phyloP scores from a whole-genome alignment of 805 yeast species.

The Priceomyces carsonii region DNA sequence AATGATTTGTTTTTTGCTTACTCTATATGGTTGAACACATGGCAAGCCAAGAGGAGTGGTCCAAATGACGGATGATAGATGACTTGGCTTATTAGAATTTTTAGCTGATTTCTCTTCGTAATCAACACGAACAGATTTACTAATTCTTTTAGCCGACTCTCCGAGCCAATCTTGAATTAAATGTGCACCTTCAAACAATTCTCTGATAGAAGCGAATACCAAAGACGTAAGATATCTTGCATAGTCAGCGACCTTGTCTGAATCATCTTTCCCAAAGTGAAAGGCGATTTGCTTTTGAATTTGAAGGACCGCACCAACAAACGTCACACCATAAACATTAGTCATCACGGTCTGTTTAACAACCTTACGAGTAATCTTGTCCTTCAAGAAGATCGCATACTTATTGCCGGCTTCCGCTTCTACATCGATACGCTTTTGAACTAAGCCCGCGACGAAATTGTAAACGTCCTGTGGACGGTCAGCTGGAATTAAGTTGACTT shows the following conservation, averaged over 20 bases:
- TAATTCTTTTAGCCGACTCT: slow-evolving; percentile 76
- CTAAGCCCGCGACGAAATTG: slow-evolving; percentile 65
- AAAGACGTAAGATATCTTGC: slow-evolving; percentile 67
- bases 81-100: slow-evolving; percentile 53
- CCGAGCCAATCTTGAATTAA: slow-evolving; percentile 96
- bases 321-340: slow-evolving; percentile 95
- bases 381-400: slow-evolving; percentile 55
- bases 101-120: slow-evolving; percentile 43
- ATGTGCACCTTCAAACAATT: slow-evolving; percentile 90
- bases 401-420: slow-evolving; percentile 57
- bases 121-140: slow-evolving; percentile 74
- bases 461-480: slow-evolving; percentile 79
- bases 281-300: slow-evolving; percentile 75
- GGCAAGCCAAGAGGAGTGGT: slow-evolving; percentile 95
- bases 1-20: slow-evolving; percentile 61
- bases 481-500: slow-evolving; percentile 72
- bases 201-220: slow-evolving; percentile 82
- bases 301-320: slow-evolving; percentile 88
- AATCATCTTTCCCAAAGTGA: slow-evolving; percentile 49
- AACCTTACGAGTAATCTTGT: slow-evolving; percentile 76
- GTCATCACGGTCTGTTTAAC: slow-evolving; percentile 99
- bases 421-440: slow-evolving; percentile 51
- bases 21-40: slow-evolving; percentile 94
- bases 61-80: slow-evolving; percentile 92
- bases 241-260: slow-evolving; percentile 27